Percentiles rank a stretch among this genome's conserved stretches.
phyloP scores from a whole-genome alignment of 2,329 filamentous ascomycete genomes.

The Hypoxylon sp. region DNA sequence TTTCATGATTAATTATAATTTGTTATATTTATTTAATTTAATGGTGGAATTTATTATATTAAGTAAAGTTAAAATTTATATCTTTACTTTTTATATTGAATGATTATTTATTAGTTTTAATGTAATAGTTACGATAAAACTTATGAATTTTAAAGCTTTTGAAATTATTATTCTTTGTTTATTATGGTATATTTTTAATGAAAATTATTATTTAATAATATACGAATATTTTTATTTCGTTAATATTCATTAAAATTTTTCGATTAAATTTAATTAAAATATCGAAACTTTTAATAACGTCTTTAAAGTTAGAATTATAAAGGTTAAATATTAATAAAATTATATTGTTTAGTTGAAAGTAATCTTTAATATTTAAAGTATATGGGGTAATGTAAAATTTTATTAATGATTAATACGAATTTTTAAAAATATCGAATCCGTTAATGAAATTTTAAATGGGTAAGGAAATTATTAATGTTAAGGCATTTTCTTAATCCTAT shows the following conservation, averaged over 20 bases:
- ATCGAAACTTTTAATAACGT: conserved; percentile 5
- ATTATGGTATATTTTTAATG: conserved; percentile 7
- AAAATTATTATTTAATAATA: not conserved
- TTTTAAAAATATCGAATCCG: conserved; percentile 7
- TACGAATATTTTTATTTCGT: not conserved
- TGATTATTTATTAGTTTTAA: not conserved
- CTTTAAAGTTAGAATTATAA: conserved; percentile 6
- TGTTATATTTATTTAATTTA: conserved; percentile 12
- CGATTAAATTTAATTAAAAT: conserved; percentile 3
- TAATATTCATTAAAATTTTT: not conserved
- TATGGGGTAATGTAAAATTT: not conserved
- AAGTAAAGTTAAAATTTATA: conserved; percentile 2
- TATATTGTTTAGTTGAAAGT: conserved; percentile 4
- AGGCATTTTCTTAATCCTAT: not conserved
- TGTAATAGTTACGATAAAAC: conserved; percentile 9
- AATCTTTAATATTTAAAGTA: not conserved
- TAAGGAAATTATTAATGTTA: conserved; percentile 1
- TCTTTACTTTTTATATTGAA: not conserved
- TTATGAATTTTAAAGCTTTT: not conserved
- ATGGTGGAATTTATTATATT: conserved; percentile 6
- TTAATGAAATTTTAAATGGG: conserved; percentile 1
- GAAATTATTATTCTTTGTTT: conserved; percentile 8
- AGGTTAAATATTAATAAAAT: not conserved
- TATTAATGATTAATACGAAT: conserved; percentile 18
- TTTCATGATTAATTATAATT: conserved; percentile 8